A percentile compares a stretch with the other conserved stretches of the same genome.
Conservation (phyloP, 176 grass and related monocot species). For the Panicum miliaceum region DNA sequence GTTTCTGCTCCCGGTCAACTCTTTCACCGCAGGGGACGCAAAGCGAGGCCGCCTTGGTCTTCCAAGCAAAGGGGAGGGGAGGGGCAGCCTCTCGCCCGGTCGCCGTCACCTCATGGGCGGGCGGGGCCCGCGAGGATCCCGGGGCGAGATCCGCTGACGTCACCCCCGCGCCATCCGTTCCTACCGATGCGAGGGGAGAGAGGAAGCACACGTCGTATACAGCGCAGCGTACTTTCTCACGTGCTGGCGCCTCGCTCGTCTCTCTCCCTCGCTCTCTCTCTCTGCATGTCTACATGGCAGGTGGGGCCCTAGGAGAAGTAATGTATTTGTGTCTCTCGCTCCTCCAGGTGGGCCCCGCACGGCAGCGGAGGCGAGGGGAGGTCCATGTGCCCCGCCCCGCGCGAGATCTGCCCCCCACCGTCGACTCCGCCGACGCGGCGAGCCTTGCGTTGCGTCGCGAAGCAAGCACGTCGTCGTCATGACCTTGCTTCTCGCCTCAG, state of each 20-base stretch:
- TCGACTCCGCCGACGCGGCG: too few species aligned
- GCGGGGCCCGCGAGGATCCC: slow-evolving; percentile 54
- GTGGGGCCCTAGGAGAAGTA: too few species aligned
- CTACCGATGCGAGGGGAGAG: background rate
- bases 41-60: background rate
- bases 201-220: background rate
- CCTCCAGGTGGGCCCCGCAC: background rate
- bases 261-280: too few species aligned
- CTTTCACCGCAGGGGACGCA: background rate
- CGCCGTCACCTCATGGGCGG: slow-evolving; percentile 37
- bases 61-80: background rate
- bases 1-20: background rate
- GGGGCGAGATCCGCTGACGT: slow-evolving; percentile 72
- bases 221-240: background rate
- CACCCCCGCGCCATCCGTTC: slow-evolving; percentile 14
- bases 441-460: background rate
- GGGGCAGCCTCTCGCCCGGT: background rate
- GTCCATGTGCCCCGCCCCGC: slow-evolving; percentile 53
- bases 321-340: background rate
- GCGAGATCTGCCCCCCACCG: slow-evolving; percentile 44
- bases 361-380: background rate
- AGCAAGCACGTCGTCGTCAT: background rate
- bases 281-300: background rate
- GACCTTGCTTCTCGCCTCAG: background rate
- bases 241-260: background rate